phyloP scores from a whole-genome alignment of 2,329 filamentous ascomycete species.

The Colletotrichum costaricense region DNA sequence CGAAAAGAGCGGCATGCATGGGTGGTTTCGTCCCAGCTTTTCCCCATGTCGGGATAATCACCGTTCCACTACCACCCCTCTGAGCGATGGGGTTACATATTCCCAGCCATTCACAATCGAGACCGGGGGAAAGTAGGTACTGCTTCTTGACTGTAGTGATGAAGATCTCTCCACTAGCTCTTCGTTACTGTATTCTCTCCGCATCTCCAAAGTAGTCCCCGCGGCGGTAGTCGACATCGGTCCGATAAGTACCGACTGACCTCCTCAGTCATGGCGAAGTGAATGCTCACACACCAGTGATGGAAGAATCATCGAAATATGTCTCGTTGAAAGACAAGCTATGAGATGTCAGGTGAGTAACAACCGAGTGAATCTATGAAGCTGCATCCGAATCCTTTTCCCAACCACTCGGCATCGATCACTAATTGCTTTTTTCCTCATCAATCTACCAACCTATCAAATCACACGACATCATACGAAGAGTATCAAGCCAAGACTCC shows the following conservation, averaged over 20 bases:
- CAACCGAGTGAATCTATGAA: neutral
- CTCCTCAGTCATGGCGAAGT: neutral
- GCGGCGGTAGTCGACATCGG: neutral
- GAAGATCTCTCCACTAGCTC: neutral
- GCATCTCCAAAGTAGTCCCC: neutral
- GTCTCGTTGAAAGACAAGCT: neutral
- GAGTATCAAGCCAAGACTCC: too few relatives aligned
- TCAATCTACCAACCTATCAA: neutral
- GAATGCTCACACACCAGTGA: neutral
- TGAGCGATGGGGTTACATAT: neutral
- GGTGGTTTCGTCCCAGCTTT: conserved; percentile 19
- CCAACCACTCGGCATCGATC: neutral
- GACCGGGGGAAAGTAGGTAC: neutral
- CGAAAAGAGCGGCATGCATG: neutral
- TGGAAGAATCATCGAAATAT: neutral
- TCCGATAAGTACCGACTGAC: neutral
- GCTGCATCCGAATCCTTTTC: neutral
- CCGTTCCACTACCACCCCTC: conserved; percentile 7
- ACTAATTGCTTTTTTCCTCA: neutral
- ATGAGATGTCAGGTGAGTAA: too few relatives aligned
- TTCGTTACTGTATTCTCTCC: neutral
- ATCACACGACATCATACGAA: too few relatives aligned
- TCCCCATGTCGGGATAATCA: conserved; percentile 28
- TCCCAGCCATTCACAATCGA: conserved; percentile 19
- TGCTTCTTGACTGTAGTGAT: neutral